Conservation (phyloP, 108 stramenopile genomes). For the Craspedostauros australis region DNA sequence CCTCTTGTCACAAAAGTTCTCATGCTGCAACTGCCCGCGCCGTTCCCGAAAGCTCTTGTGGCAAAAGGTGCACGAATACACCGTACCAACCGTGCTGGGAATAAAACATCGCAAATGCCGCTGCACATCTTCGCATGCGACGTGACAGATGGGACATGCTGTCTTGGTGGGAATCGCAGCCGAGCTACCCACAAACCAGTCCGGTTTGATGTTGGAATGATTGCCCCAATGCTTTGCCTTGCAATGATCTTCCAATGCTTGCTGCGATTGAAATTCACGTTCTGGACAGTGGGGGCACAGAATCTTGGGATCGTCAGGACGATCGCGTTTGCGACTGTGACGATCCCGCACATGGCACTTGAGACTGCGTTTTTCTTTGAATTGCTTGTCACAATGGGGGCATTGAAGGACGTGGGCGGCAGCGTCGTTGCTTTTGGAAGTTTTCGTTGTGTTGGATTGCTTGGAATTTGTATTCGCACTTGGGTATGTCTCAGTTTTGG, state of each 20-base stretch:
- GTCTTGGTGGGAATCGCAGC: background rate
- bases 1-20: slow-evolving; percentile 72
- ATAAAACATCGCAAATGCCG: slow-evolving; percentile 19
- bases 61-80: slow-evolving; percentile 39
- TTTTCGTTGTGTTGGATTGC: background rate
- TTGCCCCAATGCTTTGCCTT: slow-evolving; percentile 62
- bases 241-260: slow-evolving; percentile 59
- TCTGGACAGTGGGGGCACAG: background rate
- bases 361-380: slow-evolving; percentile 60
- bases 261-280: slow-evolving; percentile 44
- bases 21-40: slow-evolving; percentile 53
- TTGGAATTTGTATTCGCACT: no score
- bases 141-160: background rate
- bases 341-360: slow-evolving; percentile 54
- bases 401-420: no score
- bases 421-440: slow-evolving; percentile 2
- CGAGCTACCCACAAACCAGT: slow-evolving; percentile 34
- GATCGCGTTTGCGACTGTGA: background rate
- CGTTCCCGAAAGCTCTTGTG: slow-evolving; percentile 40
- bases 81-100: background rate
- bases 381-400: slow-evolving; percentile 53
- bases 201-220: slow-evolving; percentile 58
- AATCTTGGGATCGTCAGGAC: background rate
- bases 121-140: background rate
- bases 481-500: background rate